phyloP scores from a whole-genome alignment of 192 early-diverging fungal genomes.

The Coemansia sp. region DNA sequence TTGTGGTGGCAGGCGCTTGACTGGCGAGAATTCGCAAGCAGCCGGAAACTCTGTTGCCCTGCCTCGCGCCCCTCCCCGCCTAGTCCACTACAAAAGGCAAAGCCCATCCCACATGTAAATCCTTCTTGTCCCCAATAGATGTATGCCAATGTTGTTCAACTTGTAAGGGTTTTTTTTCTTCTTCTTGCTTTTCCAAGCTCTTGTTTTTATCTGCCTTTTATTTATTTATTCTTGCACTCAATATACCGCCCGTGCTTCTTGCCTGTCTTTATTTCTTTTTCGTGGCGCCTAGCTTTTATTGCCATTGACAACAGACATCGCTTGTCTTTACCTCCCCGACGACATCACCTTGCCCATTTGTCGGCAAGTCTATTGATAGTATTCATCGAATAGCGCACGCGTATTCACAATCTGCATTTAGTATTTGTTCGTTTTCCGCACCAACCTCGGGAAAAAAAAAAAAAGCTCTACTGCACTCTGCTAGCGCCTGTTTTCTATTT shows the following conservation, averaged over 20 bases:
- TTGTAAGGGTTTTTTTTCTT: constrained; percentile 11
- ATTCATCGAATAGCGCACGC: constrained; percentile 4
- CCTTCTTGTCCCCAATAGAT: constrained; percentile 4
- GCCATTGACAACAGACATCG: constrained; percentile 11
- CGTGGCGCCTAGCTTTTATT: constrained; percentile 6
- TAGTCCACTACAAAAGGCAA: constrained; percentile 11
- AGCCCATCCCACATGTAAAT: constrained; percentile 7
- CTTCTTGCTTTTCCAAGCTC: constrained; percentile 9
- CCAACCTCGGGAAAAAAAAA: neutral
- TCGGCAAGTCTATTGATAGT: constrained; percentile 15
- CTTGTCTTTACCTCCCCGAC: neutral
- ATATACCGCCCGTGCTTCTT: neutral
- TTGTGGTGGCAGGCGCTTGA: constrained; percentile 3
- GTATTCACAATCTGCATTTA: constrained; percentile 6
- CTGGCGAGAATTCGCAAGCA: neutral
- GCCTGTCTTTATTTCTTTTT: neutral
- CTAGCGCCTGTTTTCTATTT: neutral
- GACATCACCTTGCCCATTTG: constrained; percentile 2
- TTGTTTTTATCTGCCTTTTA: constrained; percentile 25
- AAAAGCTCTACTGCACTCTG: constrained; percentile 1
- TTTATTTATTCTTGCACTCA: constrained; percentile 48
- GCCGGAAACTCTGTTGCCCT: constrained; percentile 7
- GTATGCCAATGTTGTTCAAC: constrained; percentile 5
- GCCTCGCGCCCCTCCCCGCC: neutral
- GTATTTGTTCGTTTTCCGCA: constrained; percentile 7